Percentiles rank a stretch among this genome's conserved stretches.
These are phyloP conservation scores for Aurantiochytrium sp. DNA, from an alignment of 108 stramenopile genomes.

Conservation along the genomic window DNA sequence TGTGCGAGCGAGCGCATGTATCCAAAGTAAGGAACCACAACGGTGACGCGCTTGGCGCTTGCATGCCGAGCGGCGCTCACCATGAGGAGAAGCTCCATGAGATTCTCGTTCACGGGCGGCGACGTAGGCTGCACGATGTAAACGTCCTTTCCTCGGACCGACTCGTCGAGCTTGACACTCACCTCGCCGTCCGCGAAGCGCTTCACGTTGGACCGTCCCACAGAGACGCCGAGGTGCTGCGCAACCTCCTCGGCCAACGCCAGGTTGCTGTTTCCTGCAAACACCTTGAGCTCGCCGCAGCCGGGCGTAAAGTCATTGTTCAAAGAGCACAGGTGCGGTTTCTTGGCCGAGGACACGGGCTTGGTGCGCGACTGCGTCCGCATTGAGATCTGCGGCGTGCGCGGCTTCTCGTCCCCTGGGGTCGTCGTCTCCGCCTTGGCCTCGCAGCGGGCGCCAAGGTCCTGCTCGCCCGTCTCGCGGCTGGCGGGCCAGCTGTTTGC, in stretches of 20 bases:
- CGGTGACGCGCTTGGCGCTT: constrained; percentile 32
- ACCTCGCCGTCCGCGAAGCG: constrained; percentile 39
- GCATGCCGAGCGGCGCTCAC: neutral
- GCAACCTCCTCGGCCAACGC: constrained; percentile 88
- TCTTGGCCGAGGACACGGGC: neutral
- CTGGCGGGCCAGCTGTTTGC: too few species aligned
- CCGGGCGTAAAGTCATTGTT: neutral
- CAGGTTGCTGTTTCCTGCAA: constrained; percentile 92
- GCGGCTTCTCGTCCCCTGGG: too few species aligned
- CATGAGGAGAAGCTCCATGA: constrained; percentile 35
- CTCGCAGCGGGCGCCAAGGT: too few species aligned
- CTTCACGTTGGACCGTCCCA: constrained; percentile 56
- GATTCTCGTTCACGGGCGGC: constrained; percentile 28
- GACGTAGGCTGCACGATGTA: constrained; percentile 32
- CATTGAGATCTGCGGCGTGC: too few species aligned
- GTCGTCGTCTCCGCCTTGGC: too few species aligned
- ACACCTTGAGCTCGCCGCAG: constrained; percentile 68
- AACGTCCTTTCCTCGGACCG: constrained; percentile 30
- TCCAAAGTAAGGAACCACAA: constrained; percentile 28
- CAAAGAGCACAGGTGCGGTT: neutral
- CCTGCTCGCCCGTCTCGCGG: too few species aligned
- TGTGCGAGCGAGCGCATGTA: constrained; percentile 4
- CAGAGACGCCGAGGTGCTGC: constrained; percentile 77
- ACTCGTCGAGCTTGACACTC: constrained; percentile 14
- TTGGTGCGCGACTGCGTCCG: neutral